These are phyloP conservation scores for Calonectria hawksworthii DNA, from an alignment of 2,329 filamentous ascomycete genomes.

Conservation along the genomic window DNA sequence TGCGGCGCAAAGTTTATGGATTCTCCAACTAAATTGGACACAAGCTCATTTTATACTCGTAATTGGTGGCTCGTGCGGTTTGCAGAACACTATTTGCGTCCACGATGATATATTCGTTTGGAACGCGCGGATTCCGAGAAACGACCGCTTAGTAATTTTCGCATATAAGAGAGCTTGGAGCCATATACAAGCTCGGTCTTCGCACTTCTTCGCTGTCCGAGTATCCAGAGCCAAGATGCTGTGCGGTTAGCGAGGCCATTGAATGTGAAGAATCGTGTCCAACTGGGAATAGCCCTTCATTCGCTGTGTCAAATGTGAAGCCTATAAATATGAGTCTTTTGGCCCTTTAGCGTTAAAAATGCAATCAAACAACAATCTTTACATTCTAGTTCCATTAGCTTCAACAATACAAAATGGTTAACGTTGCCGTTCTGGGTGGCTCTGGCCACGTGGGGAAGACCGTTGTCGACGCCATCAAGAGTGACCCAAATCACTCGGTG, in stretches of 20 bases:
- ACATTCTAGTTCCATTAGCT: not conserved
- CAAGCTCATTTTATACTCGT: not conserved
- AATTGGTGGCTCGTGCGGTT: not conserved
- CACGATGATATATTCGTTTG: not conserved
- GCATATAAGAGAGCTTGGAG: too few species aligned
- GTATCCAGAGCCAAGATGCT: not conserved
- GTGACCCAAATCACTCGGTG: constrained; percentile 20
- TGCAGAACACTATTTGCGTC: too few species aligned
- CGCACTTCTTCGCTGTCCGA: not conserved
- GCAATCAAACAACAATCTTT: not conserved
- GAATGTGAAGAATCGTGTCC: not conserved
- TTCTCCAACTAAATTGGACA: not conserved
- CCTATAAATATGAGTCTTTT: not conserved
- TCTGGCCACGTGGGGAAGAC: constrained; percentile 31
- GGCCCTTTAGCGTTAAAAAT: not conserved
- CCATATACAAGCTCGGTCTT: not conserved
- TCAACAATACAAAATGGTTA: constrained; percentile 19
- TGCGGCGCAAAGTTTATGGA: not conserved
- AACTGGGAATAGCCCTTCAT: not conserved
- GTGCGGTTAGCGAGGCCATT: too few species aligned
- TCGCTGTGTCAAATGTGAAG: not conserved
- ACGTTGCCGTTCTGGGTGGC: constrained; percentile 28
- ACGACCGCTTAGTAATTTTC: not conserved
- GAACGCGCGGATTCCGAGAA: not conserved
- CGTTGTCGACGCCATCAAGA: constrained; percentile 19